phyloP scores from a whole-genome alignment of 1,284 basidiomycete genomes.

The Schizophyllum amplum region DNA sequence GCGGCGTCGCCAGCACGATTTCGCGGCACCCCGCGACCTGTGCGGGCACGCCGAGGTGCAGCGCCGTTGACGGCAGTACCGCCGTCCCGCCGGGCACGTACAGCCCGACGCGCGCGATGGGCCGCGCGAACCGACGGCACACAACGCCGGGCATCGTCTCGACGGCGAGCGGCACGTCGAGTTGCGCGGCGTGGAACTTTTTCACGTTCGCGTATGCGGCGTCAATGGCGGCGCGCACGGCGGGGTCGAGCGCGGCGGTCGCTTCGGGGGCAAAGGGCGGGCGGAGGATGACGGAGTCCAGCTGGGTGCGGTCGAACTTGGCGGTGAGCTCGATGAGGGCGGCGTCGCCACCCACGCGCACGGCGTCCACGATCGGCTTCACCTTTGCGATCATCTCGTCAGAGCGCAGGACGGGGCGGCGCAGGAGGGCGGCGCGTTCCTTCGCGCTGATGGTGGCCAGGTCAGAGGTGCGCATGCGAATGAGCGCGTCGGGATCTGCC shows the following conservation, averaged over 20 bases:
- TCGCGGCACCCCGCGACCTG: conserved; percentile 94
- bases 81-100: conserved; percentile 99
- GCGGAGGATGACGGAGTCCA: conserved; percentile 52
- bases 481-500: conserved; percentile 33
- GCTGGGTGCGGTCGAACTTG: conserved; percentile 83
- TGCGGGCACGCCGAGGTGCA: conserved; percentile 97
- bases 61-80: conserved; percentile 90
- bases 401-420: conserved; percentile 87
- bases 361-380: conserved; percentile 88
- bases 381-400: conserved; percentile 94
- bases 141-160: conserved; percentile 98
- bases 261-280: conserved; percentile 56
- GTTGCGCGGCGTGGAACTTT: conserved; percentile 86
- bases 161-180: conserved; percentile 69
- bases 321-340: conserved; percentile 87
- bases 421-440: conserved; percentile 69
- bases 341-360: conserved; percentile 78
- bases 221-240: conserved; percentile 82
- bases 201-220: conserved; percentile 88
- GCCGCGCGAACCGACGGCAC: conserved; percentile 88
- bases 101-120: conserved; percentile 91
- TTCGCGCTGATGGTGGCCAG: conserved; percentile 45
- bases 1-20: conserved; percentile 93
- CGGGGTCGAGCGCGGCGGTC: conserved; percentile 49
- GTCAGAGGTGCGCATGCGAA: conserved; percentile 71